phyloP scores from a whole-genome alignment of 768 basidiomycete genomes.

The Lentinula raphanica region DNA sequence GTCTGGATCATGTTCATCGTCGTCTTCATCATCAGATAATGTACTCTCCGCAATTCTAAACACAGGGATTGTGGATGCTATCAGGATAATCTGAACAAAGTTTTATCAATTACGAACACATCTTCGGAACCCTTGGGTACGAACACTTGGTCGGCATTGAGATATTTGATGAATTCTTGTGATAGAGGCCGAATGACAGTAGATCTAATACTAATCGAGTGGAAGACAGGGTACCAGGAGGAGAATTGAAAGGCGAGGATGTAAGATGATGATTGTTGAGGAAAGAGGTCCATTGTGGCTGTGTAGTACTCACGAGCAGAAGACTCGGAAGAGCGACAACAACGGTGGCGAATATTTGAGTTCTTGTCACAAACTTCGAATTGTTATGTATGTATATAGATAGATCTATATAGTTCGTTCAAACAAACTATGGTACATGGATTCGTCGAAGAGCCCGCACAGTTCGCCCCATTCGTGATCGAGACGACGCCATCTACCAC shows the following conservation, averaged over 20 bases:
- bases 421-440: too few relatives aligned
- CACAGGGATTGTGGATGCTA: not conserved
- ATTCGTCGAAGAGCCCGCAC: too few relatives aligned
- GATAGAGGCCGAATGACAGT: slow-evolving; percentile 69
- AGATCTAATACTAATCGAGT: slow-evolving; percentile 60
- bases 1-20: slow-evolving; percentile 32
- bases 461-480: too few relatives aligned
- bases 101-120: slow-evolving; percentile 32
- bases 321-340: too few relatives aligned
- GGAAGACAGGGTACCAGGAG: slow-evolving; percentile 75
- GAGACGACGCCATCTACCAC: too few relatives aligned
- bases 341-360: too few relatives aligned
- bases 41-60: slow-evolving; percentile 48
- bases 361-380: too few relatives aligned
- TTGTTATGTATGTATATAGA: too few relatives aligned
- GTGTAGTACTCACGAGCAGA: too few relatives aligned
- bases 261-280: slow-evolving; percentile 41
- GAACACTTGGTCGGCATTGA: slow-evolving; percentile 80
- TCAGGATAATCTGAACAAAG: slow-evolving; percentile 6
- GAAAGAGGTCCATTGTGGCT: slow-evolving; percentile 36
- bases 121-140: slow-evolving; percentile 80
- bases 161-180: slow-evolving; percentile 59
- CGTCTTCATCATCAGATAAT: slow-evolving; percentile 54
- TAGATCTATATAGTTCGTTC: too few relatives aligned
- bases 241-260: slow-evolving; percentile 78